Evolutionary conservation across 1,139 yeast genomes (phyloP), one percentile per base, ranked within the genome.

Genomic region (Scheffersomyces quercinus): DNA sequence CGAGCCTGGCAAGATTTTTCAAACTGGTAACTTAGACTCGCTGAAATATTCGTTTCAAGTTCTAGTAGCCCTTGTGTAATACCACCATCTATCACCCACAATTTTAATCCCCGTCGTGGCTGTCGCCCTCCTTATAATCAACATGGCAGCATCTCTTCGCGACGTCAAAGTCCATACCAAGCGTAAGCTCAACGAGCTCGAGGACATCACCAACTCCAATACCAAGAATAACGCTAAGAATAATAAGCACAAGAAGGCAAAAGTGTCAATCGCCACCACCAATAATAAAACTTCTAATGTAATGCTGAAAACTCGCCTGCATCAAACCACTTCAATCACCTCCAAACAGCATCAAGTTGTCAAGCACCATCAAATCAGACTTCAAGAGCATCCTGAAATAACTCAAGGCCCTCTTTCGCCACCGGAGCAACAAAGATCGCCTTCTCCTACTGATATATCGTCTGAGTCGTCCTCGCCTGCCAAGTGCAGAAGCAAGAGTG

Each of bases 121-220:
- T 20, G 26, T 20, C 7, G 26, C 26, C 8, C 8, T 20, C 8
- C 8, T 20, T 3, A 5, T 20, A 20, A 20, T 20, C 44, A 38
- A 32, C 39, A 64, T 64, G 68, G 67, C 66, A 37, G 65, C 67
- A 42, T 58, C 56, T 39, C 51, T 64, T 42, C 53, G 55, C 44
- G 63, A 59, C 36, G 54, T 59, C 39, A 59, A 53, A 49, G 41
- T 52, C 36, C 57, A 55, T 50, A 48, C 46, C 34, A 67, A 66
- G 53, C 61, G 73, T 47, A 68, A 66, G 53, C 42, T 58, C 38
- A 58, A 55, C 41, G 75, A 68, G 47, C 59, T 67, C 47, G 73
- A 64, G 44, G 70, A 65, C 49, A 67, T 66, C 39, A 67, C 72
- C 31, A 67, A 67, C 49, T 60, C 35, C 11, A 31, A 15, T 7